Evolutionary conservation across 2,329 filamentous ascomycete species (phyloP).

Genomic region (Tolypocladium sp.): DNA sequence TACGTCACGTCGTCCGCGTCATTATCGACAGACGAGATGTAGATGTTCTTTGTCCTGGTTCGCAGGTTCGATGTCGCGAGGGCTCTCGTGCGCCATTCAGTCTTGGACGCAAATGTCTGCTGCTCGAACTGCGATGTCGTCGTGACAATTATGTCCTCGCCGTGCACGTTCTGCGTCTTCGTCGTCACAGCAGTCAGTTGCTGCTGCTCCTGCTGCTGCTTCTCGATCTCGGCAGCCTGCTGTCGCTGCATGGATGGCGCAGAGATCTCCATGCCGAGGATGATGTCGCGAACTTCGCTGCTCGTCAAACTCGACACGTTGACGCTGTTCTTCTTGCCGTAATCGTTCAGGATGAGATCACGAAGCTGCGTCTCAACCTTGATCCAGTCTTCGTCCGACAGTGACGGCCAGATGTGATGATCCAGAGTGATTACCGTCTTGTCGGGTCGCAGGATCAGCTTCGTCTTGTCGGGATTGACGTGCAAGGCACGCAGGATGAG

Average conservation of each 20-base stretch:
- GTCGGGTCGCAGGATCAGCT: constrained; percentile 86
- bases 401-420: constrained; percentile 95
- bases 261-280: constrained; percentile 98
- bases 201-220: constrained; percentile 94
- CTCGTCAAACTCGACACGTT: constrained; percentile 94
- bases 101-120: constrained; percentile 96
- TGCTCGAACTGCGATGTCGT: constrained; percentile 98
- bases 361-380: constrained; percentile 96
- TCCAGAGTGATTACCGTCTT: constrained; percentile 98
- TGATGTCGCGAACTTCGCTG: constrained; percentile 96
- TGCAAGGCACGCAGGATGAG: constrained; percentile 90
- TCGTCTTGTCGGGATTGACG: constrained; percentile 97
- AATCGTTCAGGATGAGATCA: constrained; percentile 94
- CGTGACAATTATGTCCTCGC: constrained; percentile 96
- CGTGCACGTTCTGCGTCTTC: constrained; percentile 94
- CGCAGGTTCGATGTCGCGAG: constrained; percentile 94
- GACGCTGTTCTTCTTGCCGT: constrained; percentile 99
- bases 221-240: constrained; percentile 96
- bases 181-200: constrained; percentile 96
- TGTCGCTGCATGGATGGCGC: constrained; percentile 97
- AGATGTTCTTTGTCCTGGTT: constrained; percentile 94
- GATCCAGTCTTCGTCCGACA: constrained; percentile 96
- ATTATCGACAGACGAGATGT: constrained; percentile 92
- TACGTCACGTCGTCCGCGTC: constrained; percentile 89
- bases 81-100: constrained; percentile 93